These are phyloP conservation scores for Trypanosoma cruzi DNA, from an alignment of 208 protist genomes.

Conservation along the genomic window DNA sequence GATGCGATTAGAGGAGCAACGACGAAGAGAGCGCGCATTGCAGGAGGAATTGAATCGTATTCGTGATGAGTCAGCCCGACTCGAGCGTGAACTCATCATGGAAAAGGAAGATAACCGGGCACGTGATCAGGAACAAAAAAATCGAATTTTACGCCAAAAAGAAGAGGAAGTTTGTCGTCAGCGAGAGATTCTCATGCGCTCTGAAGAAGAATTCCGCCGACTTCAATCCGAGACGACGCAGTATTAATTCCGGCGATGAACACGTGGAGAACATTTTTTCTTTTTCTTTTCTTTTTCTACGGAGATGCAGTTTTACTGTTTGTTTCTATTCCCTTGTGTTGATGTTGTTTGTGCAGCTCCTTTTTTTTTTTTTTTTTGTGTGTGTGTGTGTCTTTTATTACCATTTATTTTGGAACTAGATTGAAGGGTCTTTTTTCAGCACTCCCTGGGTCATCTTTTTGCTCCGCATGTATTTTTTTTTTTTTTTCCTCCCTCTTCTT, in stretches of 20 bases:
- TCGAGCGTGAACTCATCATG: slow-evolving; percentile 39
- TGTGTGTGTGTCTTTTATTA: background rate
- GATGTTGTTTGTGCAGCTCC: background rate
- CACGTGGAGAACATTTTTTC: background rate
- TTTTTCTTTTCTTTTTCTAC: background rate
- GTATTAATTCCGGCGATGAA: background rate
- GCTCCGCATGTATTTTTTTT: background rate
- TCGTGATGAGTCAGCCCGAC: slow-evolving; percentile 41
- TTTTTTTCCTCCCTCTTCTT: no score
- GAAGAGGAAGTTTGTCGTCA: slow-evolving; percentile 59
- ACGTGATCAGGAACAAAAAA: slow-evolving; percentile 32
- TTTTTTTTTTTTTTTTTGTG: background rate
- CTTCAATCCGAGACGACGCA: slow-evolving; percentile 32
- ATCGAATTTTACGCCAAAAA: slow-evolving; percentile 34
- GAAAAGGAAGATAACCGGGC: slow-evolving; percentile 49
- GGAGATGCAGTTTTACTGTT: no score
- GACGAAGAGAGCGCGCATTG: slow-evolving; percentile 39
- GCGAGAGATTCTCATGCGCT: slow-evolving; percentile 40
- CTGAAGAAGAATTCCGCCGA: slow-evolving; percentile 48
- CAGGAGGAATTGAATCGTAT: slow-evolving; percentile 34
- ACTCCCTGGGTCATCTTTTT: background rate
- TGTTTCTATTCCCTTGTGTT: background rate
- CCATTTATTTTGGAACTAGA: background rate
- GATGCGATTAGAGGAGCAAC: slow-evolving; percentile 49
- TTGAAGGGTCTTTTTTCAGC: slow-evolving; percentile 2